A percentile compares a stretch with the other conserved stretches of the same genome.
phyloP scores from a whole-genome alignment of 2,329 filamentous ascomycete species.

The Epicoccum sorghinum region DNA sequence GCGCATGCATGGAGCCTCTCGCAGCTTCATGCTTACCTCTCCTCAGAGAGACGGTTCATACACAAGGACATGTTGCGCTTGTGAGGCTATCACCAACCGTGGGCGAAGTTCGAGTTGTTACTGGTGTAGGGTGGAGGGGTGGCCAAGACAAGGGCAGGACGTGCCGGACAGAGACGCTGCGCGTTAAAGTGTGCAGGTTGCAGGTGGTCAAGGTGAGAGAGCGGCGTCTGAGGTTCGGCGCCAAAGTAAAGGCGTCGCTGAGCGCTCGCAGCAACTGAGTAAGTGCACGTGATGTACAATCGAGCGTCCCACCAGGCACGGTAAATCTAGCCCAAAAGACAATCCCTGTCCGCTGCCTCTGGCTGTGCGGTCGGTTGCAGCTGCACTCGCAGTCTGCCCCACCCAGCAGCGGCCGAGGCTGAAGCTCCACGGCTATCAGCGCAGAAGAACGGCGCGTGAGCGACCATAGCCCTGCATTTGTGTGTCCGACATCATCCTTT shows the following conservation, averaged over 20 bases:
- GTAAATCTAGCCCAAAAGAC: conserved; percentile 12
- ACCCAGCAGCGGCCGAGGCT: conserved; percentile 33
- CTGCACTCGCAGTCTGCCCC: neutral
- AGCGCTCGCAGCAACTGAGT: neutral
- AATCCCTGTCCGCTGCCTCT: neutral
- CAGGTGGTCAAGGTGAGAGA: conserved; percentile 10
- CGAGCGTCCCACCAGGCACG: neutral
- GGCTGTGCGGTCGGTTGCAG: neutral
- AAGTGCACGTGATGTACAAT: conserved; percentile 31
- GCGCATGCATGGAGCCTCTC: neutral
- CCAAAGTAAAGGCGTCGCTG: conserved; percentile 20
- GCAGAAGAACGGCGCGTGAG: conserved; percentile 7
- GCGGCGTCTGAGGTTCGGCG: neutral
- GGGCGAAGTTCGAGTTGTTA: neutral
- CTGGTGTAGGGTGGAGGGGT: neutral
- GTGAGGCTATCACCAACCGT: conserved; percentile 4
- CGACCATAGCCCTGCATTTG: conserved; percentile 16
- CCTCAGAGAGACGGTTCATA: conserved; percentile 67
- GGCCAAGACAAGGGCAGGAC: too few relatives aligned
- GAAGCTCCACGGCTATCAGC: conserved; percentile 11
- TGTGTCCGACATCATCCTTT: neutral
- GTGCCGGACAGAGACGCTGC: neutral
- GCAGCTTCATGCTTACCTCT: conserved; percentile 36
- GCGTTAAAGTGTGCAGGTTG: conserved; percentile 2
- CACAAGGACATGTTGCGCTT: conserved; percentile 75